phyloP scores from a whole-genome alignment of 176 grass and related monocot species.

The Eremochloa ophiuroides region DNA sequence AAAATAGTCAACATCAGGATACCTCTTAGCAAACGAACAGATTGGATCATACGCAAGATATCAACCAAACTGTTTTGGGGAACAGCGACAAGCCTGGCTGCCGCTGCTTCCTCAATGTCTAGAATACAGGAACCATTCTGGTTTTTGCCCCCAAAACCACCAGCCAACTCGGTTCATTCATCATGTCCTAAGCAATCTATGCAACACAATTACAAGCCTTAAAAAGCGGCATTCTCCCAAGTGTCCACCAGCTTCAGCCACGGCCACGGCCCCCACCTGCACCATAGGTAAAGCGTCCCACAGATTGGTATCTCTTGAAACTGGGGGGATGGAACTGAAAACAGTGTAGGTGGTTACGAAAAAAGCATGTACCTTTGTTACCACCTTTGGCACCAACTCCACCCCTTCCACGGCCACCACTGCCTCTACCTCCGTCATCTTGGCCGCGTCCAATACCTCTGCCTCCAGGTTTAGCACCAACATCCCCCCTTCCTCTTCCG shows the following conservation, averaged over 20 bases:
- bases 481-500: conserved; percentile 82
- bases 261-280: conserved; percentile 78
- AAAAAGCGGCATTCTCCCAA: conserved; percentile 43
- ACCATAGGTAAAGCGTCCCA: background rate
- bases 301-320: background rate
- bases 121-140: background rate
- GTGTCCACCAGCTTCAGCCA: conserved; percentile 34
- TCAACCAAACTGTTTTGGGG: conserved; percentile 10
- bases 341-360: background rate
- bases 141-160: conserved; percentile 14
- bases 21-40: background rate
- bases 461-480: conserved; percentile 50
- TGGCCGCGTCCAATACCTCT: conserved; percentile 75
- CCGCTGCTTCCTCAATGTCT: background rate
- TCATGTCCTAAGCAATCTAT: conserved; percentile 45
- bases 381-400: conserved; percentile 63
- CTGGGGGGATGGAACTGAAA: background rate
- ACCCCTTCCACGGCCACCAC: conserved; percentile 64
- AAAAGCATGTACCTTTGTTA: conserved; percentile 47
- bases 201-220: conserved; percentile 43
- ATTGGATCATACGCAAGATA: background rate
- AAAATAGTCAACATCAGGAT: background rate
- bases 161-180: conserved; percentile 36
- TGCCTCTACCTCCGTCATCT: conserved; percentile 70
- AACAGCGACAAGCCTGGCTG: background rate